Percentiles rank a stretch among this genome's conserved stretches.
Evolutionary conservation across 768 basidiomycete genomes (phyloP).

Genomic region (Phlebiopsis flavidoalba): DNA sequence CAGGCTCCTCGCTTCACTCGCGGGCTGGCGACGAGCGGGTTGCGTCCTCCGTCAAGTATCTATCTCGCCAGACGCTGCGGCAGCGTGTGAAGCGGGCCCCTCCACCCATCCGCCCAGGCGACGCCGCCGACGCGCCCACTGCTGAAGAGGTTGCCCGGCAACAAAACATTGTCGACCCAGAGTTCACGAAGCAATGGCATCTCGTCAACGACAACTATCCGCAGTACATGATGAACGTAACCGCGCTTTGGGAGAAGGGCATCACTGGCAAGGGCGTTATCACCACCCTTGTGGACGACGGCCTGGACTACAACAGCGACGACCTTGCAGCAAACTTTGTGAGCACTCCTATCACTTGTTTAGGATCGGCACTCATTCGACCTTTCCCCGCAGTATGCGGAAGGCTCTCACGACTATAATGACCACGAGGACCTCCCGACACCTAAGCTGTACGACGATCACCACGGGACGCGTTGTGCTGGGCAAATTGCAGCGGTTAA

Average conservation of each 20-base stretch:
- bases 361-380: background rate
- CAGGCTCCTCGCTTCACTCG: conserved; percentile 19
- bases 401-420: conserved; percentile 94
- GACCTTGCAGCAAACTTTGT: conserved; percentile 94
- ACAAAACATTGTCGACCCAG: conserved; percentile 74
- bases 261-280: conserved; percentile 84
- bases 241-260: conserved; percentile 86
- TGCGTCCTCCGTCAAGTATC: conserved; percentile 51
- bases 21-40: conserved; percentile 43
- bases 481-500: conserved; percentile 93
- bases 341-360: conserved; percentile 27
- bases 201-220: conserved; percentile 82
- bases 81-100: conserved; percentile 73
- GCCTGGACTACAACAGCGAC: conserved; percentile 82
- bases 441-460: conserved; percentile 85
- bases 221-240: conserved; percentile 89
- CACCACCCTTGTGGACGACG: conserved; percentile 91
- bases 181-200: conserved; percentile 90
- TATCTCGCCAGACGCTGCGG: conserved; percentile 61
- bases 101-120: conserved; percentile 40
- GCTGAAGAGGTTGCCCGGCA: conserved; percentile 48
- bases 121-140: conserved; percentile 22
- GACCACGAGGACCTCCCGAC: conserved; percentile 85
- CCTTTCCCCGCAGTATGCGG: conserved; percentile 55
- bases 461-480: conserved; percentile 96